Evolutionary conservation across 306 rosid genomes (phyloP).

Genomic region (Lagenaria siceraria): DNA sequence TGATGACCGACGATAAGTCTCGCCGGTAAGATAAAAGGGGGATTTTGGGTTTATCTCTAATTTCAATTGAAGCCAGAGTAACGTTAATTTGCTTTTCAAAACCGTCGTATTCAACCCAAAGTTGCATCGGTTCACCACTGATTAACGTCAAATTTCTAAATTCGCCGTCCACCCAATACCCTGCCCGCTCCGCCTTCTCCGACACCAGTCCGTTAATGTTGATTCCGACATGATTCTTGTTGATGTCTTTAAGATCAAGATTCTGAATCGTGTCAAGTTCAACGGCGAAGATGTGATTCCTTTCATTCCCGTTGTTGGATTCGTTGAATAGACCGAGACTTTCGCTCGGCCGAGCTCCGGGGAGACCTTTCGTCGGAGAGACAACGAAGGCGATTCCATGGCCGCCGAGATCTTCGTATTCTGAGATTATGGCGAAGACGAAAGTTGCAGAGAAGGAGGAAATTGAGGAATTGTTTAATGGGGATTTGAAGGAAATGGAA

Average conservation of each 20-base stretch:
- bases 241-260: constrained; percentile 34
- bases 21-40: constrained; percentile 31
- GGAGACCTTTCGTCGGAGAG: constrained; percentile 34
- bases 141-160: constrained; percentile 26
- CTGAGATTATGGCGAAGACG: constrained; percentile 39
- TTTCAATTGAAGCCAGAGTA: constrained; percentile 33
- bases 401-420: constrained; percentile 26
- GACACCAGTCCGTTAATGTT: constrained; percentile 43
- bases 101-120: constrained; percentile 63
- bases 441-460: constrained; percentile 49
- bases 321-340: constrained; percentile 46
- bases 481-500: constrained; percentile 33
- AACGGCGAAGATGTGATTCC: constrained; percentile 34
- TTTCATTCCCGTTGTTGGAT: constrained; percentile 23
- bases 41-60: constrained; percentile 22
- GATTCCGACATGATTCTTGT: constrained; percentile 59
- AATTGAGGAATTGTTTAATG: constrained; percentile 5
- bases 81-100: constrained; percentile 24
- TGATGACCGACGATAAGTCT: constrained; percentile 37
- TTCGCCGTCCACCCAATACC: constrained; percentile 8
- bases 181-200: constrained; percentile 15
- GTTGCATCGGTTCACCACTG: constrained; percentile 35
- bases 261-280: constrained; percentile 49
- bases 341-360: constrained; percentile 24
- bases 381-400: constrained; percentile 50